Base-by-base conservation (phyloP, 2,329 filamentous ascomycete genomes). In the Pseudogymnoascus sp. region DNA sequence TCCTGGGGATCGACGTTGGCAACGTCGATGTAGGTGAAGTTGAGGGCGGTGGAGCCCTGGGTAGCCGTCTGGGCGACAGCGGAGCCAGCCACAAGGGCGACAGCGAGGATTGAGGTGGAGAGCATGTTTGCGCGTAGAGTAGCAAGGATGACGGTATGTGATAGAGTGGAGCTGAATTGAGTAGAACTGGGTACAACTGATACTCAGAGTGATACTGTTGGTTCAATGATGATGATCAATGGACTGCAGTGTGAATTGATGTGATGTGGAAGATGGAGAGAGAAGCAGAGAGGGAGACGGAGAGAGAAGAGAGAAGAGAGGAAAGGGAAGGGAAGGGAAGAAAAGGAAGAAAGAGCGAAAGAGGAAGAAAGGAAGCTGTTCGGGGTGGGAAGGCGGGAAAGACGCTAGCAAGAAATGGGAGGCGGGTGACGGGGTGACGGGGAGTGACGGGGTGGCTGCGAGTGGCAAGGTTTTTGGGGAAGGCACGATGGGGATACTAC, bases 21-120 rank as follows among this genome's bases (percentile, higher is more conserved):
- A 60, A 78, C 67, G 64, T 76, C 69, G 70, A 83, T 57, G 28
- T 64, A 64, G 14, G 57, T 63, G 36, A 67, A 65, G 43, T 69
- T 65, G 62, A 71, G 67, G 59, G 70, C 68, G 12, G 63, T 62
- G 61, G 70, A 22, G 28, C 33, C 53, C 12, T 15, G 69, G 62
- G 61, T 30, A 18, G 58, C 60, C 36, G 62, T 64, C 43, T 67
- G 65, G 18, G 68, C 67, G 47, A 63, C 64, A 37, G 64, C 64
- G 36, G 63, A 67, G 62, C 65, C 61, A 62, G 68, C 67, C 53
- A 70, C 57, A 7, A 71, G 59, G 57, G 68, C 66, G 28, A 71
- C 66, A 30, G 65, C 66, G 63, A 68, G 63, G 15, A 64, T 59
- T 9, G 69, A 67, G 25, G 67, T 68, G 62, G 63, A 63, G 57